Evolutionary conservation across 2,329 filamentous ascomycete species (phyloP).

Genomic region (Hypomyces perniciosus): DNA sequence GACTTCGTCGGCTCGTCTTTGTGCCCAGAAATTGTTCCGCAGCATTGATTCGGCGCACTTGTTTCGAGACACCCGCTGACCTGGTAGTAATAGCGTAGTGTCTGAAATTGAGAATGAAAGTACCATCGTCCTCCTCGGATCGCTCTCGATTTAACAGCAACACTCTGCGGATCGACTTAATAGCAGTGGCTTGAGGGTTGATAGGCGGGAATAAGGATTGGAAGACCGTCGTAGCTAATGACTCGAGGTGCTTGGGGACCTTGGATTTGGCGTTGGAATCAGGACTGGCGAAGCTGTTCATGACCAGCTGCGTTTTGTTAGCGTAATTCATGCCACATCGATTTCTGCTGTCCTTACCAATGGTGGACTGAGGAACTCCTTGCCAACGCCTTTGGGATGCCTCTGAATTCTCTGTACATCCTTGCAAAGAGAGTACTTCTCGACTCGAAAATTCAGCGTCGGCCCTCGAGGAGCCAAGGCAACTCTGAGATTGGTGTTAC

Average conservation of each 20-base stretch:
- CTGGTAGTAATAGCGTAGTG: constrained; percentile 96
- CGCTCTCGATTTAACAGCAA: constrained; percentile 81
- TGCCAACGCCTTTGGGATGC: constrained; percentile 73
- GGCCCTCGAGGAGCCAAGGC: constrained; percentile 84
- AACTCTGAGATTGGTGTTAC: constrained; percentile 88
- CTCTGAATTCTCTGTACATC: constrained; percentile 81
- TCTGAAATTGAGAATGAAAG: constrained; percentile 78
- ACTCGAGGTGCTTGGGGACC: constrained; percentile 91
- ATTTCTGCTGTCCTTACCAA: constrained; percentile 46
- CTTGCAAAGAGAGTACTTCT: constrained; percentile 90
- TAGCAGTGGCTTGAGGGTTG: constrained; percentile 80
- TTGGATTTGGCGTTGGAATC: constrained; percentile 54
- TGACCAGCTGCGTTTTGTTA: constrained; percentile 61
- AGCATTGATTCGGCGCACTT: constrained; percentile 75
- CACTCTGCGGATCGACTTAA: constrained; percentile 88
- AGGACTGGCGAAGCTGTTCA: constrained; percentile 89
- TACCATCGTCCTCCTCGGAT: constrained; percentile 52
- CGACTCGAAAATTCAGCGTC: constrained; percentile 88
- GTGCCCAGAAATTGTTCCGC: constrained; percentile 69
- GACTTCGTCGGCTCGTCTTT: constrained; percentile 57
- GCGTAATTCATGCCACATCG: not conserved
- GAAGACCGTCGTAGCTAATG: constrained; percentile 87
- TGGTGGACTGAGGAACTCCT: constrained; percentile 80
- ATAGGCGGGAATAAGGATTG: constrained; percentile 95
- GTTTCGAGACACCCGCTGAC: constrained; percentile 75